phyloP scores from a whole-genome alignment of 306 rosid species.

The Vigna trinervia region DNA sequence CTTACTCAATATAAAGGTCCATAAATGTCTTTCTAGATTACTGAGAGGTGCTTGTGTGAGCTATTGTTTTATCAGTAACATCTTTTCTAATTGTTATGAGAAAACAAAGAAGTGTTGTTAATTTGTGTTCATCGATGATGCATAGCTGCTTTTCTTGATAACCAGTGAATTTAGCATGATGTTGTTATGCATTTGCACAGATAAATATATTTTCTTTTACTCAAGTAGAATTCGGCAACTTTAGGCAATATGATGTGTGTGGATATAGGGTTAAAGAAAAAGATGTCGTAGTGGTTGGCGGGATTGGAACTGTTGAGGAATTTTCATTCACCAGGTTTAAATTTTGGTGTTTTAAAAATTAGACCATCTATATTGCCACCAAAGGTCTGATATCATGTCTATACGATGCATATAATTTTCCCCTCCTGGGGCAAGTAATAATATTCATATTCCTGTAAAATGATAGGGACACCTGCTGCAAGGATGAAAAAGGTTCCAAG shows the following conservation, averaged over 20 bases:
- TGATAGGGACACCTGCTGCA: conserved; percentile 96
- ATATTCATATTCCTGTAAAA: conserved; percentile 3
- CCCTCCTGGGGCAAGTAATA: conserved; percentile 5
- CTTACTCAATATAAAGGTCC: neutral
- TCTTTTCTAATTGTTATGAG: conserved; percentile 17
- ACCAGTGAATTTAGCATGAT: neutral
- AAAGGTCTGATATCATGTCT: conserved; percentile 7
- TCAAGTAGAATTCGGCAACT: conserved; percentile 9
- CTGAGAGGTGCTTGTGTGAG: conserved; percentile 20
- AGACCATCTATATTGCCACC: neutral
- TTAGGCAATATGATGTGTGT: neutral
- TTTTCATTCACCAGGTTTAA: neutral
- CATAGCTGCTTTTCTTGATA: conserved; percentile 12
- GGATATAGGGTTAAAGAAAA: neutral
- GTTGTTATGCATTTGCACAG: neutral
- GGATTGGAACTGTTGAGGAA: conserved; percentile 4
- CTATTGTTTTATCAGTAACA: neutral
- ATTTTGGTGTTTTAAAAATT: conserved; percentile 3
- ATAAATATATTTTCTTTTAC: conserved; percentile 1
- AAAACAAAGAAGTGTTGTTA: neutral
- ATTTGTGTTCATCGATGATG: neutral
- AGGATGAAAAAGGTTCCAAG: conserved; percentile 98
- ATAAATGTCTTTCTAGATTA: conserved; percentile 24
- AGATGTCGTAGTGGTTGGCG: neutral
- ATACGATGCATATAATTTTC: conserved; percentile 23